Conservation (phyloP, 257 asterid species). For the Fraxinus excelsior region DNA sequence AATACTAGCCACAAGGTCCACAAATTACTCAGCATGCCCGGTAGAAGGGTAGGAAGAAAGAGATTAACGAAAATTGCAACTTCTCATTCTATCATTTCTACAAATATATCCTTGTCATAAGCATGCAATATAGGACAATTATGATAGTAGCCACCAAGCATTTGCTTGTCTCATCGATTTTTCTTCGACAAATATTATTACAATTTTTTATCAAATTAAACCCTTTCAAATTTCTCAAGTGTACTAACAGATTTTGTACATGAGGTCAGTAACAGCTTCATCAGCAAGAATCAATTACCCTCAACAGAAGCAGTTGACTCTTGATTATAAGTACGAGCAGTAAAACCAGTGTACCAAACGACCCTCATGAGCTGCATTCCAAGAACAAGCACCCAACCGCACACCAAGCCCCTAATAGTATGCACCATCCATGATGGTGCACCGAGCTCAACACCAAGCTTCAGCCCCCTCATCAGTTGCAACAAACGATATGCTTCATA, state of each 20-base stretch:
- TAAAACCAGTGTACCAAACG: conserved; percentile 94
- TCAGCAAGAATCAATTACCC: conserved; percentile 16
- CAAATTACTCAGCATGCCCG: neutral
- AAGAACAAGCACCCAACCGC: conserved; percentile 93
- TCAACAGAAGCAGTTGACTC: conserved; percentile 27
- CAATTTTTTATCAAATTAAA: neutral
- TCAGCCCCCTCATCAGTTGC: conserved; percentile 93
- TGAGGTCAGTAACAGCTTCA: neutral
- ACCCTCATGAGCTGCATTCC: conserved; percentile 97
- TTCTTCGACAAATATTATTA: neutral
- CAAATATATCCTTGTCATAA: neutral
- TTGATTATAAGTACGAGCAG: conserved; percentile 46
- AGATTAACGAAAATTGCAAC: neutral
- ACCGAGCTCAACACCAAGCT: conserved; percentile 73
- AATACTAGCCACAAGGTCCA: too few species aligned
- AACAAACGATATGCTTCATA: conserved; percentile 82
- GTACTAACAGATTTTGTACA: neutral
- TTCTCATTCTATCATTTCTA: neutral
- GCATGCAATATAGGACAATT: neutral
- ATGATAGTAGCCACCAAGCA: neutral
- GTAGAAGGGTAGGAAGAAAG: neutral
- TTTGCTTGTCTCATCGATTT: neutral
- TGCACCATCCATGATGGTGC: conserved; percentile 80
- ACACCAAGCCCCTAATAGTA: conserved; percentile 70
- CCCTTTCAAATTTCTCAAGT: neutral